These are phyloP conservation scores for Fusarium sp. DNA, from an alignment of 2,329 filamentous ascomycete genomes.

Conservation along the genomic window DNA sequence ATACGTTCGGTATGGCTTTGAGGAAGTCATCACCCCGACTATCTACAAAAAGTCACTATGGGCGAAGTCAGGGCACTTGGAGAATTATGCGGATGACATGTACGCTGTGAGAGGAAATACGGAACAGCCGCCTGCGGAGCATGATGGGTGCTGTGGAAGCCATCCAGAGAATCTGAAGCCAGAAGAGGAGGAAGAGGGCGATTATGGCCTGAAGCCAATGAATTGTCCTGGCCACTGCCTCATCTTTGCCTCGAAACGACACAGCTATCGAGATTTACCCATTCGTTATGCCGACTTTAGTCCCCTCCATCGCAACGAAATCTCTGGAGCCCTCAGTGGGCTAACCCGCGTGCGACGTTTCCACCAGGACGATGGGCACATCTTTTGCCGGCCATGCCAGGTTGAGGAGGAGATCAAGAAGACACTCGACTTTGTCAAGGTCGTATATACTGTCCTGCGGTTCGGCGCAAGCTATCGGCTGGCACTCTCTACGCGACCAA, in stretches of 20 bases:
- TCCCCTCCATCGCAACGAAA: conserved; percentile 84
- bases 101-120: conserved; percentile 73
- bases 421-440: conserved; percentile 76
- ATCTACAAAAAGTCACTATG: conserved; percentile 91
- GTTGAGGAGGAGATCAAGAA: conserved; percentile 76
- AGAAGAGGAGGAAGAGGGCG: conserved; percentile 68
- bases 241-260: conserved; percentile 75
- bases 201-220: conserved; percentile 90
- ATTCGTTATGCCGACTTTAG: conserved; percentile 88
- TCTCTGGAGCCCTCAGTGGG: conserved; percentile 80
- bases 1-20: conserved; percentile 83
- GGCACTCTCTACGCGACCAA: conserved; percentile 78
- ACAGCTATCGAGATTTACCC: conserved; percentile 81
- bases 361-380: conserved; percentile 90
- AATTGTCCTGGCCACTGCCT: conserved; percentile 91
- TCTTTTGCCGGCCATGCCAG: conserved; percentile 82
- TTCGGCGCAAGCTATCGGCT: conserved; percentile 74
- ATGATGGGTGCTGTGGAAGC: conserved; percentile 47
- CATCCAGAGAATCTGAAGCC: conserved; percentile 33
- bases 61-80: conserved; percentile 85
- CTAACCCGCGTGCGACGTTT: conserved; percentile 85
- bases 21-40: conserved; percentile 87
- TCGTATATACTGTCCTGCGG: conserved; percentile 73
- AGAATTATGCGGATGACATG: conserved; percentile 93
- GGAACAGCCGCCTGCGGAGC: conserved; percentile 35